phyloP scores from a whole-genome alignment of 2,329 filamentous ascomycete genomes.

The Taxawa tesnikishii region DNA sequence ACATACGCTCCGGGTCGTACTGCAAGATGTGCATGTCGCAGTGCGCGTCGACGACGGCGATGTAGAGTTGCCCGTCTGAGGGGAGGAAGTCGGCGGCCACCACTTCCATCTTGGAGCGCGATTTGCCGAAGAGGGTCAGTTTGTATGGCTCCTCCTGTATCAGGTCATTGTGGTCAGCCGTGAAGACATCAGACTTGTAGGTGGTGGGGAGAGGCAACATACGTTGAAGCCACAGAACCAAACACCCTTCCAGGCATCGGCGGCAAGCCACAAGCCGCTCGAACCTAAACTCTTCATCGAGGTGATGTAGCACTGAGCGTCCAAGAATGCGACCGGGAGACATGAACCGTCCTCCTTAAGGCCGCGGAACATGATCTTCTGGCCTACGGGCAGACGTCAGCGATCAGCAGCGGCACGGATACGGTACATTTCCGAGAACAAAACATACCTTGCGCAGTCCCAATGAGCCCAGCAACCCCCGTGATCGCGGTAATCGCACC shows the following conservation, averaged over 20 bases:
- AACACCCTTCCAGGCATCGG: slow-evolving; percentile 82
- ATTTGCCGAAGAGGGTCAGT: slow-evolving; percentile 87
- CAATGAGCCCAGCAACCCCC: slow-evolving; percentile 79
- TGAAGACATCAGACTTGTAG: not conserved
- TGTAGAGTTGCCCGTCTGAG: slow-evolving; percentile 67
- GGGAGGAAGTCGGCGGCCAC: slow-evolving; percentile 79
- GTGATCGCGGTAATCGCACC: slow-evolving; percentile 77
- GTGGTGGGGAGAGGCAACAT: slow-evolving; percentile 13
- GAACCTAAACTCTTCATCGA: slow-evolving; percentile 72
- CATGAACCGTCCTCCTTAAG: slow-evolving; percentile 90
- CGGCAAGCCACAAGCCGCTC: slow-evolving; percentile 76
- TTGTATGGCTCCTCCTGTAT: slow-evolving; percentile 78
- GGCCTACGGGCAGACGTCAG: slow-evolving; percentile 41
- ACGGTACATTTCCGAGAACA: too few species aligned
- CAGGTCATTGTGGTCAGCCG: not conserved
- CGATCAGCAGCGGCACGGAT: not conserved
- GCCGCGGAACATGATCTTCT: slow-evolving; percentile 94
- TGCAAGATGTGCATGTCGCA: slow-evolving; percentile 81
- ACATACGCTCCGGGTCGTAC: slow-evolving; percentile 86
- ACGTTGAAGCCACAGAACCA: slow-evolving; percentile 92
- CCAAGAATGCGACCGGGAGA: slow-evolving; percentile 90
- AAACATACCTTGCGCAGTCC: slow-evolving; percentile 57
- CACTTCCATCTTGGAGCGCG: slow-evolving; percentile 63
- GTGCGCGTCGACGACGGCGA: slow-evolving; percentile 73
- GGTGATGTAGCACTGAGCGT: slow-evolving; percentile 89